A percentile compares a stretch with the other conserved stretches of the same genome.
phyloP scores from a whole-genome alignment of 192 early-diverging fungal genomes.

The Spinellus fusiger region DNA sequence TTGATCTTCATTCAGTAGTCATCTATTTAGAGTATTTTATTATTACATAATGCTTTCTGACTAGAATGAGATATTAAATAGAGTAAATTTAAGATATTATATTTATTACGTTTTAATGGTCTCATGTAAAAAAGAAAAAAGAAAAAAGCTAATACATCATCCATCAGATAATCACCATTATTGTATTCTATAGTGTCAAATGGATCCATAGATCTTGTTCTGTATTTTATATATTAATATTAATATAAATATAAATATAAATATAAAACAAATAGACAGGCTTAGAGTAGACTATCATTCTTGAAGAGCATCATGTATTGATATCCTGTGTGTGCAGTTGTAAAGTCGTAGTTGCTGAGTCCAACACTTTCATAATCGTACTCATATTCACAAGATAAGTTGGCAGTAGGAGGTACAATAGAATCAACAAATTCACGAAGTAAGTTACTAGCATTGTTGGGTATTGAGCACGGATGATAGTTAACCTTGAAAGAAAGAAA shows the following conservation, averaged over 20 bases:
- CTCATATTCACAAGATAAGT: slow-evolving; percentile 41
- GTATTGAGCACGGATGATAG: slow-evolving; percentile 44
- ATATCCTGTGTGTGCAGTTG: slow-evolving; percentile 45
- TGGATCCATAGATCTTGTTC: background rate
- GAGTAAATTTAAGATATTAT: background rate
- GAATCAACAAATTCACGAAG: slow-evolving; percentile 43
- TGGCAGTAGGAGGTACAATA: slow-evolving; percentile 42
- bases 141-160: background rate
- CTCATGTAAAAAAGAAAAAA: background rate
- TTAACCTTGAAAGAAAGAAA: slow-evolving; percentile 33
- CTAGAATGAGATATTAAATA: background rate
- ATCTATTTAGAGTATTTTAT: background rate
- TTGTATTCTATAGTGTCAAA: background rate
- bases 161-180: background rate
- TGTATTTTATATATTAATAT: background rate
- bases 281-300: slow-evolving; percentile 42
- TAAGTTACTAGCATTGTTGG: slow-evolving; percentile 34
- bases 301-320: slow-evolving; percentile 49
- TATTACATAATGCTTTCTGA: background rate
- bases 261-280: background rate
- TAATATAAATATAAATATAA: background rate
- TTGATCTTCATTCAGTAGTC: background rate
- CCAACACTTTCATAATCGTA: slow-evolving; percentile 48
- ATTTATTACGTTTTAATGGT: background rate
- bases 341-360: slow-evolving; percentile 40